These are phyloP conservation scores for Hordeum pubiflorum DNA, from an alignment of 202 grass and related monocot species.

Conservation along the genomic window DNA sequence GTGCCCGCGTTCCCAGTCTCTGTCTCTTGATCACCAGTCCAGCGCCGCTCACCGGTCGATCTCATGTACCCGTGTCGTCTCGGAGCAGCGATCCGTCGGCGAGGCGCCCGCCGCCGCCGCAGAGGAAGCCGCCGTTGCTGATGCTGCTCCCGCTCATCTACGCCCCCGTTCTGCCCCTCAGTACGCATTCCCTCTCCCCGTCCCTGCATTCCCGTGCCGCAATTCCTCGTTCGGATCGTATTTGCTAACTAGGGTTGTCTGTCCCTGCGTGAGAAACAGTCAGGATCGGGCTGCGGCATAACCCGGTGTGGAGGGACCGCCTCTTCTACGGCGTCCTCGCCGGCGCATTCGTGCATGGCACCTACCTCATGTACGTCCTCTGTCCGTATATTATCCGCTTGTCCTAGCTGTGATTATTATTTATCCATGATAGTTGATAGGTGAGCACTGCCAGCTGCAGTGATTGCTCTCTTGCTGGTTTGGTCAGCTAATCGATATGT, in stretches of 20 bases:
- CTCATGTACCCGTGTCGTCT: background rate
- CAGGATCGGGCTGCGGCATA: conserved; percentile 77
- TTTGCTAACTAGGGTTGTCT: conserved; percentile 17
- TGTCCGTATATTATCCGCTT: background rate
- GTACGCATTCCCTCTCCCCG: conserved; percentile 17
- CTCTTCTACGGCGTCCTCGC: conserved; percentile 88
- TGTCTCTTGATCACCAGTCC: background rate
- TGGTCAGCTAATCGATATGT: background rate
- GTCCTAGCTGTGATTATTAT: background rate
- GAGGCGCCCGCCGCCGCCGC: conserved; percentile 33
- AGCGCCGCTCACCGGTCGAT: background rate
- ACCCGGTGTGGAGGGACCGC: conserved; percentile 75
- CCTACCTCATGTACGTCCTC: conserved; percentile 73
- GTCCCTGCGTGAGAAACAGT: conserved; percentile 32
- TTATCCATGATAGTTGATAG: background rate
- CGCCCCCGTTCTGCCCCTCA: conserved; percentile 71
- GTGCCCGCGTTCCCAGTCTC: background rate
- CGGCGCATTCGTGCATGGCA: conserved; percentile 72
- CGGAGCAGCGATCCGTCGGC: conserved; percentile 33
- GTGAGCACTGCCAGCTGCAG: background rate
- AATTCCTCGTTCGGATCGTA: background rate
- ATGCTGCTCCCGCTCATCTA: conserved; percentile 80
- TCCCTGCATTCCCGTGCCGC: background rate
- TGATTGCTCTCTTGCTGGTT: background rate
- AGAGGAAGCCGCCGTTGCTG: conserved; percentile 48